Conservation (phyloP, 2,329 filamentous ascomycete species). For the Alternaria alternata region DNA sequence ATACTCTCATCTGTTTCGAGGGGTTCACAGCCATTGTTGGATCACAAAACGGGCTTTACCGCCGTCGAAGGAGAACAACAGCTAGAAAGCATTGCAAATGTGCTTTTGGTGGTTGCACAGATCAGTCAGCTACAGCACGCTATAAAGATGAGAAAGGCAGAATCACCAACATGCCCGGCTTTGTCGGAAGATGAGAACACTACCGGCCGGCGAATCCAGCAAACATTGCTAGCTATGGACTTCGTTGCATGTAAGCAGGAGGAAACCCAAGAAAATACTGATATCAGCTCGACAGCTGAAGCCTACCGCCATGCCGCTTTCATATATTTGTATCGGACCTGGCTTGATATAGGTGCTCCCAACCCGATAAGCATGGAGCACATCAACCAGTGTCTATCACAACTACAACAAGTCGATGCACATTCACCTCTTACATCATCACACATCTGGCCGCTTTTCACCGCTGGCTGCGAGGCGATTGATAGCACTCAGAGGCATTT, state of each 20-base stretch:
- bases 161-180: background rate
- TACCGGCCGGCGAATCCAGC: slow-evolving; percentile 29
- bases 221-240: slow-evolving; percentile 27
- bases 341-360: slow-evolving; percentile 42
- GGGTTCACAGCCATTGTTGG: slow-evolving; percentile 33
- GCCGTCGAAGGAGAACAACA: slow-evolving; percentile 34
- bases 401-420: slow-evolving; percentile 26
- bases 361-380: slow-evolving; percentile 41
- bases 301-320: slow-evolving; percentile 45
- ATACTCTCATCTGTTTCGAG: slow-evolving; percentile 43
- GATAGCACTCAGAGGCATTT: slow-evolving; percentile 32
- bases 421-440: slow-evolving; percentile 36
- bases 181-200: slow-evolving; percentile 31
- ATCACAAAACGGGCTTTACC: slow-evolving; percentile 30
- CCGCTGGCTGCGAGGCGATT: slow-evolving; percentile 42
- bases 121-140: slow-evolving; percentile 37
- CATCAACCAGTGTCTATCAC: slow-evolving; percentile 33
- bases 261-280: background rate
- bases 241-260: slow-evolving; percentile 14
- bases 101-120: slow-evolving; percentile 37
- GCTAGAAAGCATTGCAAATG: slow-evolving; percentile 36
- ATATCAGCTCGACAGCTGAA: slow-evolving; percentile 36
- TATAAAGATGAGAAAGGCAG: slow-evolving; percentile 25
- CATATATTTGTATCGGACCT: slow-evolving; percentile 46
- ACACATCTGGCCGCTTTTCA: slow-evolving; percentile 46